These are phyloP conservation scores for Neurospora terricola DNA, from an alignment of 495 filamentous ascomycete genomes.

Conservation along the genomic window DNA sequence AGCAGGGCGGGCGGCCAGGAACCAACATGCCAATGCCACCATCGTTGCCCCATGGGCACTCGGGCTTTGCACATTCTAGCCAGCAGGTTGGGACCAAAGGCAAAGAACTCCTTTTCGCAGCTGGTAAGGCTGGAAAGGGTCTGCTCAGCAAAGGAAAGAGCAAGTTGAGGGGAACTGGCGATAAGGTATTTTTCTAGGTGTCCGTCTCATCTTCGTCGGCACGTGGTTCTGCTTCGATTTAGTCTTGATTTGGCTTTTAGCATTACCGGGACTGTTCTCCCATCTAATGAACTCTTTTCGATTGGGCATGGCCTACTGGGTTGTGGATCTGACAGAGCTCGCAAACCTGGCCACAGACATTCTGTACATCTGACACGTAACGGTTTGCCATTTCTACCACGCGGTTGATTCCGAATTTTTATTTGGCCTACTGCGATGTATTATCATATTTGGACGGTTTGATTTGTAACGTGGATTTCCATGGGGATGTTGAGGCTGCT, in stretches of 20 bases:
- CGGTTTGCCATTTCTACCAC: not conserved
- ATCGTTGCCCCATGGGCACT: conserved; percentile 11
- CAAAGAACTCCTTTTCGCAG: conserved; percentile 76
- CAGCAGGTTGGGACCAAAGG: conserved; percentile 59
- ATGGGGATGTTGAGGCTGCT: not conserved
- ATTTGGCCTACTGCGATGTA: not conserved
- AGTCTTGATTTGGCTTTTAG: conserved; percentile 3
- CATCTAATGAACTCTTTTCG: not conserved
- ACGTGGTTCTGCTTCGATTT: conserved; percentile 3
- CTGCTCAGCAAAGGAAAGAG: conserved; percentile 78
- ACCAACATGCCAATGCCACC: conserved; percentile 19
- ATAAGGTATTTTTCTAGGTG: conserved; percentile 65
- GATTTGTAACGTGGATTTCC: not conserved
- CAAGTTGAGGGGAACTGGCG: conserved; percentile 52
- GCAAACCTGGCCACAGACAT: not conserved
- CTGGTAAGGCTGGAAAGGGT: conserved; percentile 77
- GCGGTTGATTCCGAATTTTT: not conserved
- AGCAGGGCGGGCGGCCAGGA: conserved; percentile 25
- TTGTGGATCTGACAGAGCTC: not conserved
- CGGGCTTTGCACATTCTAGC: conserved; percentile 27
- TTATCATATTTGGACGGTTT: not conserved
- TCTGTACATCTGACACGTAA: not conserved
- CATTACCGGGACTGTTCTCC: not conserved
- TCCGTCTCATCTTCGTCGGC: conserved; percentile 11
- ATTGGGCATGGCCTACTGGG: not conserved